These are phyloP conservation scores for Pythium phragmitis DNA, from an alignment of 352 stramenopile genomes.

Conservation along the genomic window DNA sequence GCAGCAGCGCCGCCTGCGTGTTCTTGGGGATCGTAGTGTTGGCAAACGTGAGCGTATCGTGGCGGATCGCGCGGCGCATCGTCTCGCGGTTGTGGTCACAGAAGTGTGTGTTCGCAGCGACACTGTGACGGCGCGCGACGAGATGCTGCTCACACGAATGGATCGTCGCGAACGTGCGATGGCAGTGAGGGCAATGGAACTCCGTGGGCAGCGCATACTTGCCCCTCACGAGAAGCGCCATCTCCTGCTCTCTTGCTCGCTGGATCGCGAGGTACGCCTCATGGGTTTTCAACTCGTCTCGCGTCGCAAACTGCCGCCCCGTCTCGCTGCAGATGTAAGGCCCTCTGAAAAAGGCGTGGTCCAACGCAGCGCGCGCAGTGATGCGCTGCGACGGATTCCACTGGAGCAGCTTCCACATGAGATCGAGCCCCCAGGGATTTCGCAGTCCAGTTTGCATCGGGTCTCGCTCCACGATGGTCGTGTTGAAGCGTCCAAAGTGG, in stretches of 20 bases:
- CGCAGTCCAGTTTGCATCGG: constrained; percentile 89
- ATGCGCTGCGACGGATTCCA: constrained; percentile 92
- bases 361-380: constrained; percentile 59
- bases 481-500: constrained; percentile 90
- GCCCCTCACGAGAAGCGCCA: constrained; percentile 56
- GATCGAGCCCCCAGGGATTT: constrained; percentile 79
- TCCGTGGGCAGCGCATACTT: constrained; percentile 47
- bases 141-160: constrained; percentile 60
- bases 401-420: constrained; percentile 93
- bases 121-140: constrained; percentile 43
- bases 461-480: constrained; percentile 89
- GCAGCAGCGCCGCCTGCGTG: constrained; percentile 50
- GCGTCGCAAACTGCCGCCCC: constrained; percentile 62
- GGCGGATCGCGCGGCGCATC: constrained; percentile 28
- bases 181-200: constrained; percentile 65
- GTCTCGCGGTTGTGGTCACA: constrained; percentile 50
- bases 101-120: constrained; percentile 36
- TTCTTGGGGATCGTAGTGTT: constrained; percentile 6
- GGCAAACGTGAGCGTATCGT: constrained; percentile 25
- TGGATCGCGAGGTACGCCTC: constrained; percentile 66
- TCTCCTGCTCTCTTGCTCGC: constrained; percentile 38
- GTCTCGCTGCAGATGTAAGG: constrained; percentile 69
- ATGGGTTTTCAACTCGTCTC: constrained; percentile 55
- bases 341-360: constrained; percentile 87
- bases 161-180: constrained; percentile 60